These are phyloP conservation scores for Tulasnella sp. DNA, from an alignment of 768 basidiomycete genomes.

Conservation along the genomic window DNA sequence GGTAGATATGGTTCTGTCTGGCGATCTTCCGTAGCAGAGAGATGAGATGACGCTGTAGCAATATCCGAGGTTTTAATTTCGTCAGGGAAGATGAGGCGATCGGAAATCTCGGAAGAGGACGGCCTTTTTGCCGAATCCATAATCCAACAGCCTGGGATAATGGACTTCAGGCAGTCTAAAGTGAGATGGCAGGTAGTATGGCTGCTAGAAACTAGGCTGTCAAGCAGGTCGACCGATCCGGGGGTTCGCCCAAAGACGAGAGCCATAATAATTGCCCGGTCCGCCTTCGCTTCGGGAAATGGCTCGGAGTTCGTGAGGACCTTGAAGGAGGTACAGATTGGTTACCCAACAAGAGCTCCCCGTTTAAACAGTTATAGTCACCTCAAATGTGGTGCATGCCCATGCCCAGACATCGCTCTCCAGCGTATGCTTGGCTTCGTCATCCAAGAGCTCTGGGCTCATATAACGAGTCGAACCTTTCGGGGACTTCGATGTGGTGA, in stretches of 20 bases:
- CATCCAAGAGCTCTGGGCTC: background rate
- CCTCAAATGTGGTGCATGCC: background rate
- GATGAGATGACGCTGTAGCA: background rate
- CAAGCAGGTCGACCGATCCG: background rate
- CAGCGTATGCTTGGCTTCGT: background rate
- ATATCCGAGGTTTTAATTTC: background rate
- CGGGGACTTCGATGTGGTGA: background rate
- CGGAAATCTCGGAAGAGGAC: background rate
- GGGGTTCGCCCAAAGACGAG: background rate
- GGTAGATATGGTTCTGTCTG: too few species aligned
- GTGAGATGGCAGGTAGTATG: background rate
- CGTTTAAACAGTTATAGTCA: background rate
- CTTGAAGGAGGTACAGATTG: background rate
- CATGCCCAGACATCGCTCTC: background rate
- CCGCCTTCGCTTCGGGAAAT: background rate
- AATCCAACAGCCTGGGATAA: background rate
- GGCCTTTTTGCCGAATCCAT: background rate
- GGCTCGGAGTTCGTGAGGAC: background rate
- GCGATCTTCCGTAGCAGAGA: too few species aligned
- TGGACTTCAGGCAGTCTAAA: background rate
- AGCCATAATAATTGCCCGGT: background rate
- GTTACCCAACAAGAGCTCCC: background rate
- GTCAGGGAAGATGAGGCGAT: background rate
- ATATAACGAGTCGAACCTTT: background rate
- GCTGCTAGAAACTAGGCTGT: background rate